Percentiles rank a stretch among this genome's conserved stretches.
Conservation (phyloP, 1,284 basidiomycete species). For the Porodaedalea pini region DNA sequence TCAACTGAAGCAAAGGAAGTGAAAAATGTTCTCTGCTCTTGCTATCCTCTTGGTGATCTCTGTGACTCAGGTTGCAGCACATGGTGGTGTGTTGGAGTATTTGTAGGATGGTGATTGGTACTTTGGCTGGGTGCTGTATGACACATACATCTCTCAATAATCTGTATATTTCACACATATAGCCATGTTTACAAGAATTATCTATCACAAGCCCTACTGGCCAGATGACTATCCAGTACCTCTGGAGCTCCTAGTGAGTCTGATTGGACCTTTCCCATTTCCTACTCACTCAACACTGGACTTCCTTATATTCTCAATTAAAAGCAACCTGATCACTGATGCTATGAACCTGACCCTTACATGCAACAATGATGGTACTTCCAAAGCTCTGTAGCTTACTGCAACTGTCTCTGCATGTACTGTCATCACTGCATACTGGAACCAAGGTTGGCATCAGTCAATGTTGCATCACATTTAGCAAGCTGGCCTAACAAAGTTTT, state of each 20-base stretch:
- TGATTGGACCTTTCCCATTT: neutral
- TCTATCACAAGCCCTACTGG: conserved; percentile 35
- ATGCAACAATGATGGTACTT: conserved; percentile 56
- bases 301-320: no score
- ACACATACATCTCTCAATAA: conserved; percentile 26
- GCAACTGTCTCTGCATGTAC: conserved; percentile 50
- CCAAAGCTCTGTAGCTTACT: conserved; percentile 49
- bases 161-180: neutral
- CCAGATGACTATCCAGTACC: conserved; percentile 51
- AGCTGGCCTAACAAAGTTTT: neutral
- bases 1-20: conserved; percentile 3
- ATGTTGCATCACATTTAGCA: neutral
- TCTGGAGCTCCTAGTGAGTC: conserved; percentile 51
- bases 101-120: conserved; percentile 45
- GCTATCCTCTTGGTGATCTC: conserved; percentile 19
- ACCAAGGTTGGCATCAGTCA: conserved; percentile 29
- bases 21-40: conserved; percentile 18
- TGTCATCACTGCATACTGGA: conserved; percentile 55
- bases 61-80: conserved; percentile 32
- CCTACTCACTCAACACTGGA: neutral
- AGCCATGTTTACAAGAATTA: neutral
- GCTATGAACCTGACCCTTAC: conserved; percentile 45
- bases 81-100: conserved; percentile 55
- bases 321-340: conserved; percentile 52
- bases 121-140: conserved; percentile 51